Conservation (phyloP, 177 flowering plant species). For the Telopea speciosissima region DNA sequence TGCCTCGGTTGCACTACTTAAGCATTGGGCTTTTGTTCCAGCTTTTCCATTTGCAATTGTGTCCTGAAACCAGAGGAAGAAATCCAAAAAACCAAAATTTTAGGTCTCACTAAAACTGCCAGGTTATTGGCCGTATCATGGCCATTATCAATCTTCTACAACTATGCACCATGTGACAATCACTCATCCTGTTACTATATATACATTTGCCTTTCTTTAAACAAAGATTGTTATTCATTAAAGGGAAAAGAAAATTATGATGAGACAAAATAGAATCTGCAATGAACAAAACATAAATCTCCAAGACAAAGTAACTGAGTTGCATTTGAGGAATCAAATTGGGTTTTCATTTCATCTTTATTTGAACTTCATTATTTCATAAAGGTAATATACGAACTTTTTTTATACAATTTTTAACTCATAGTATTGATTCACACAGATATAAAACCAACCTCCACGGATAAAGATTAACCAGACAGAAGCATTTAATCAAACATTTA, state of each 20-base stretch:
- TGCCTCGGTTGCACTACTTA: constrained; percentile 55
- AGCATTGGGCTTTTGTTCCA: constrained; percentile 74
- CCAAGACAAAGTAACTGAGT: background rate
- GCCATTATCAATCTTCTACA: background rate
- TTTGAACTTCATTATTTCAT: background rate
- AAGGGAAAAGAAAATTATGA: too few relatives aligned
- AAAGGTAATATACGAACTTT: too few relatives aligned
- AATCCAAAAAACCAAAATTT: background rate
- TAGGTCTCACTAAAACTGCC: background rate
- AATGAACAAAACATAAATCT: background rate
- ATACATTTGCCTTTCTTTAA: too few relatives aligned
- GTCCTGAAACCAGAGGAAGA: constrained; percentile 44
- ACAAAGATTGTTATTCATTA: too few relatives aligned
- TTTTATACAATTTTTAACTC: too few relatives aligned
- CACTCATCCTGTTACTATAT: background rate
- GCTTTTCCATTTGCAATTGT: constrained; percentile 80
- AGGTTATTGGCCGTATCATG: background rate
- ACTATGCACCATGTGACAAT: background rate
- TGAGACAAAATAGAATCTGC: too few relatives aligned
- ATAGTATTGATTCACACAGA: background rate
- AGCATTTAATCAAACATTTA: constrained; percentile 31
- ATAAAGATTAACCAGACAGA: background rate
- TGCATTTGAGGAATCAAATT: background rate
- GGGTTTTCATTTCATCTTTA: background rate
- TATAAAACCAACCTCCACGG: background rate